These are phyloP conservation scores for Decorospora gaudefroyi DNA, from an alignment of 2,329 filamentous ascomycete genomes.

Conservation along the genomic window DNA sequence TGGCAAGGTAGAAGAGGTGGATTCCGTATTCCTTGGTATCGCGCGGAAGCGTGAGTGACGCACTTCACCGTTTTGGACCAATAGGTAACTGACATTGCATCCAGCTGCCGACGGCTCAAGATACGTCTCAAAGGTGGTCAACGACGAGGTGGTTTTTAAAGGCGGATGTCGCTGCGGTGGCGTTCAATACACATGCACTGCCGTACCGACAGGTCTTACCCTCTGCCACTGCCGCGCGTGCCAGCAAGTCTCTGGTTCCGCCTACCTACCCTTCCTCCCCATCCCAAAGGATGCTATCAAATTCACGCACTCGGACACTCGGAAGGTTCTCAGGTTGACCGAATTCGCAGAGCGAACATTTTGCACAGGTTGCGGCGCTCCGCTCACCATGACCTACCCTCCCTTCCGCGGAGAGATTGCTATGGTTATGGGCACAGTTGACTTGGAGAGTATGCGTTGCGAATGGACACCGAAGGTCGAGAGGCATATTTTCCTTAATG, in stretches of 20 bases:
- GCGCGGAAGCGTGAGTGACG: slow-evolving; percentile 40
- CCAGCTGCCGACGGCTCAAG: slow-evolving; percentile 35
- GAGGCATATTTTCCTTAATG: slow-evolving; percentile 53
- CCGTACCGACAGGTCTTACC: slow-evolving; percentile 43
- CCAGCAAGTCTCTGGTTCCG: slow-evolving; percentile 54
- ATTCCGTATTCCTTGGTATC: slow-evolving; percentile 48
- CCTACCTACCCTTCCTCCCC: slow-evolving; percentile 52
- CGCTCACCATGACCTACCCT: slow-evolving; percentile 52
- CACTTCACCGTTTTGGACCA: background rate
- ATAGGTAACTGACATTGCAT: slow-evolving; percentile 7
- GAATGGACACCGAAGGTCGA: slow-evolving; percentile 31
- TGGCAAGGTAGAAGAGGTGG: slow-evolving; percentile 47
- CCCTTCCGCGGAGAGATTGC: slow-evolving; percentile 38
- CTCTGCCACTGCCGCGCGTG: slow-evolving; percentile 58
- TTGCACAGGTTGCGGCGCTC: slow-evolving; percentile 55
- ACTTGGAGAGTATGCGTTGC: slow-evolving; percentile 47
- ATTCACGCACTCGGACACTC: slow-evolving; percentile 38
- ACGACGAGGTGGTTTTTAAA: slow-evolving; percentile 34
- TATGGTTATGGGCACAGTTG: slow-evolving; percentile 51
- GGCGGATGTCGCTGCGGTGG: slow-evolving; percentile 54
- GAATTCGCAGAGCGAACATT: slow-evolving; percentile 51
- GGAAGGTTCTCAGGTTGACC: slow-evolving; percentile 46
- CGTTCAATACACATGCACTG: slow-evolving; percentile 50
- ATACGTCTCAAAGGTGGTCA: slow-evolving; percentile 14
- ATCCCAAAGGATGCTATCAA: slow-evolving; percentile 45